Conservation (phyloP, 225 moss, liverwort and hornwort genomes). For the Straminergon stramineum region DNA sequence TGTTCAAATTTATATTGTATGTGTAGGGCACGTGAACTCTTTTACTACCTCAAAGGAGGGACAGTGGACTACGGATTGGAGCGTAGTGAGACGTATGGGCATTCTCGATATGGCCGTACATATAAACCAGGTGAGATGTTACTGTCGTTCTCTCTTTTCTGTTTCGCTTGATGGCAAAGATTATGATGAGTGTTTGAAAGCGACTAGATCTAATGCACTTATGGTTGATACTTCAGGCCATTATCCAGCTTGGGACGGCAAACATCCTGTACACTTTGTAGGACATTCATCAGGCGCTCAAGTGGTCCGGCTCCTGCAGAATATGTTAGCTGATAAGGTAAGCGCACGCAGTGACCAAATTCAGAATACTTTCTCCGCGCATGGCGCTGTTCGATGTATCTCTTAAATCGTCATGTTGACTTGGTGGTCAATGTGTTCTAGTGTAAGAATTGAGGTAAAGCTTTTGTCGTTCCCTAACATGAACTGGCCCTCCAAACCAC, state of each 20-base stretch:
- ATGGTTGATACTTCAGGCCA: constrained; percentile 38
- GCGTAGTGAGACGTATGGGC: constrained; percentile 45
- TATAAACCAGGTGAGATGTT: constrained; percentile 25
- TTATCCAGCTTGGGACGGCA: constrained; percentile 64
- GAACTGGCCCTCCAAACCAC: not conserved
- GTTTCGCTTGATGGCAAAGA: not conserved
- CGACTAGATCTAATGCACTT: not conserved
- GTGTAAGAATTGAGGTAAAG: not conserved
- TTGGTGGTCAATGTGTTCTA: not conserved
- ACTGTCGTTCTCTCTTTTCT: not conserved
- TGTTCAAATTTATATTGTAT: not conserved
- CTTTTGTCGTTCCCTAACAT: not conserved
- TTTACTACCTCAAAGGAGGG: constrained; percentile 86
- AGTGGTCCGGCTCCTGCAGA: constrained; percentile 65
- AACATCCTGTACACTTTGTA: constrained; percentile 73
- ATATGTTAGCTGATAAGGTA: constrained; percentile 75
- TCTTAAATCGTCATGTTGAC: not conserved
- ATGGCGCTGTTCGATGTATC: not conserved
- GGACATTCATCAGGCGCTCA: constrained; percentile 91
- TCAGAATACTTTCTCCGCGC: not conserved
- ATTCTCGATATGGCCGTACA: constrained; percentile 61
- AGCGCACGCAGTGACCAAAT: not conserved
- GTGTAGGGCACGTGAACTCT: constrained; percentile 60
- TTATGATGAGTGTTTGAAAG: not conserved
- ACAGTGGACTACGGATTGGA: constrained; percentile 63